Base-by-base conservation (phyloP, 2,329 filamentous ascomycete genomes). In the Scedosporium apiospermum region DNA sequence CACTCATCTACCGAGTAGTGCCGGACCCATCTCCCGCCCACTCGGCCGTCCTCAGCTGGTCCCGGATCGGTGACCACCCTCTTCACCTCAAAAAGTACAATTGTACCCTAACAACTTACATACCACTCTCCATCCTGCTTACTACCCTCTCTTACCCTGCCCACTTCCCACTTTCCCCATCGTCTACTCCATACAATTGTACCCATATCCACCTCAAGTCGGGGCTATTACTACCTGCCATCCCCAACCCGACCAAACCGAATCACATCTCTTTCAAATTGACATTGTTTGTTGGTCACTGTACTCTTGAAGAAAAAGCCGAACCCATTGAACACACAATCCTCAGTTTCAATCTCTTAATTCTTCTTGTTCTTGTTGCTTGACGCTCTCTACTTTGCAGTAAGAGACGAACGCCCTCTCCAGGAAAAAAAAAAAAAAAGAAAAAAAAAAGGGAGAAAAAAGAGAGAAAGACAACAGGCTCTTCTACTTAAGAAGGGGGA, bases 201-300 rank as follows among this genome's bases (percentile, higher is more conserved):
- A 38, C 34, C 34, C 34, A 38, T 38, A 38, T 38, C 30, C 34
- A 42, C 57, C 26, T n/a, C 14, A 18, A 49, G 21, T 60, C 41
- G n/a, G 23, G 34, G 10, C 30, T 46, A 16, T 42, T 60, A 58
- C 57, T 60, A 55, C 51, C 30, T 58, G 5, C 16, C 57, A 38
- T 42, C 38, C 30, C 21, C 57, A 58, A 42, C 38, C 27, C 57
- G 21, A 41, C 57, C 41, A 46, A 55, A 27, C 53, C 57, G 16
- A 30, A 34, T 18, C 26, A 5, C 26, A 4, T 44, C 34, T 46
- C 18, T 23, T 46, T 42, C 60, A 44, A 77, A 75, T 76, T 78
- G 78, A 80, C 75, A 80, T 77, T 76, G 75, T 71, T 71, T 78
- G 81, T 77, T 80, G 81, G 83, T 83, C 57, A n/a, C 57, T 58